phyloP scores from a whole-genome alignment of 1,284 basidiomycete genomes.

The Ganoderma multipileum region DNA sequence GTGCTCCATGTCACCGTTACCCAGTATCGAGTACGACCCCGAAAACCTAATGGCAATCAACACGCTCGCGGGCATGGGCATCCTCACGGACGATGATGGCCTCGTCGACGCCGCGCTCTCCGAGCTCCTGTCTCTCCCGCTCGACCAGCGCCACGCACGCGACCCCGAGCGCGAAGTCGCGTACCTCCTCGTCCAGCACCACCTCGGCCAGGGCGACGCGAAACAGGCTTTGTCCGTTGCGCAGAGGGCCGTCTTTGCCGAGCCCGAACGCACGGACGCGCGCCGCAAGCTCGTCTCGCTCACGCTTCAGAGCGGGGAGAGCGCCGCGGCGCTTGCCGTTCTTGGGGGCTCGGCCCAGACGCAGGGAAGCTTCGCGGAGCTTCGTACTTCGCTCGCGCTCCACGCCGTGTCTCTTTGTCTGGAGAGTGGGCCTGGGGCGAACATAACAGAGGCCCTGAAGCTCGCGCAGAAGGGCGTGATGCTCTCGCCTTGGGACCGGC shows the following conservation, averaged over 20 bases:
- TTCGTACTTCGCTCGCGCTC: slow-evolving; percentile 51
- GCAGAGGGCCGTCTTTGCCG: slow-evolving; percentile 62
- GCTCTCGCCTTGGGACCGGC: slow-evolving; percentile 66
- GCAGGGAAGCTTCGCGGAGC: slow-evolving; percentile 39
- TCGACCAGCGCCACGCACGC: slow-evolving; percentile 64
- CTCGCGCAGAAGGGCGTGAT: slow-evolving; percentile 72
- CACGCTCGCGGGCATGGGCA: slow-evolving; percentile 86
- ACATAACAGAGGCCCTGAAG: slow-evolving; percentile 43
- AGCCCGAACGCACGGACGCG: slow-evolving; percentile 57
- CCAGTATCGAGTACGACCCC: slow-evolving; percentile 70
- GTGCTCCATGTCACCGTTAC: not conserved
- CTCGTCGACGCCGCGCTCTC: slow-evolving; percentile 88
- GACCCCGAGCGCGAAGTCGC: slow-evolving; percentile 74
- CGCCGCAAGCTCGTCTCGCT: slow-evolving; percentile 62
- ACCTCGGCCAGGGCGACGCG: slow-evolving; percentile 66
- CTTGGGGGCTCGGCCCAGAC: slow-evolving; percentile 40
- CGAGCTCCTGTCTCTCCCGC: slow-evolving; percentile 75
- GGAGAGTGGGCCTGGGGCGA: slow-evolving; percentile 40
- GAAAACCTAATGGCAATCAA: slow-evolving; percentile 84
- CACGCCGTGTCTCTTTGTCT: slow-evolving; percentile 44
- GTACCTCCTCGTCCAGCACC: slow-evolving; percentile 71
- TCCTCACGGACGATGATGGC: slow-evolving; percentile 78
- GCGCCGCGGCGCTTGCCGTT: slow-evolving; percentile 48
- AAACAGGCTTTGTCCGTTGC: slow-evolving; percentile 57
- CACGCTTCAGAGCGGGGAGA: slow-evolving; percentile 54